Conservation (phyloP, 2,329 filamentous ascomycete genomes). For the Aureobasidium sp. region DNA sequence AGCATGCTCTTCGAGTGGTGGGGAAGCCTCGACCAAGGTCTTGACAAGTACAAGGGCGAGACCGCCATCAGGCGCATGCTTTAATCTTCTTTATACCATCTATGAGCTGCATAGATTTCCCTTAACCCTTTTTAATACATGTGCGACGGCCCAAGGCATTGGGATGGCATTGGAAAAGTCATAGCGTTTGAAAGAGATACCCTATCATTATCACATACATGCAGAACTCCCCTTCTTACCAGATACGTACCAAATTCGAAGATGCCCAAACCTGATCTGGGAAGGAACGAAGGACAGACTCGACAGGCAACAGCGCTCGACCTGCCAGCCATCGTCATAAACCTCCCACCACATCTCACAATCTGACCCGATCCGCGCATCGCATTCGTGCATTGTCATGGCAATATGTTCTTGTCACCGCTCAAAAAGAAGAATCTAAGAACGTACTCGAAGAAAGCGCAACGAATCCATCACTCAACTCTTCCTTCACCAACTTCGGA, state of each 20-base stretch:
- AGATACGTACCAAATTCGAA: not conserved
- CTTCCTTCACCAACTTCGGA: not conserved
- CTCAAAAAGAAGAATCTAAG: not conserved
- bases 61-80: conserved; percentile 78
- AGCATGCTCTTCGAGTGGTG: conserved; percentile 99
- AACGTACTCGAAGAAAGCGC: not conserved
- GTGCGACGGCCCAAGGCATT: not conserved
- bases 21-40: conserved; percentile 68
- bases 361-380: not conserved
- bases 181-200: conserved; percentile 11
- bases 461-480: not conserved
- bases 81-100: not conserved
- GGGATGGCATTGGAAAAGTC: not conserved
- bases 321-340: not conserved
- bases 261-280: not conserved
- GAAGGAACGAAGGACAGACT: not conserved
- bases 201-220: not conserved
- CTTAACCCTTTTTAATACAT: conserved; percentile 2
- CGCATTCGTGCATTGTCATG: not conserved
- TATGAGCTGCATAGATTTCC: not conserved
- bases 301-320: not conserved
- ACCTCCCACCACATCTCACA: not conserved
- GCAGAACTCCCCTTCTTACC: not conserved
- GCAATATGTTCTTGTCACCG: not conserved
- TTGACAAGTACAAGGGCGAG: conserved; percentile 83